Conservation (phyloP, 169 alveolate genomes). For the Cryptosporidium xiaoi region DNA sequence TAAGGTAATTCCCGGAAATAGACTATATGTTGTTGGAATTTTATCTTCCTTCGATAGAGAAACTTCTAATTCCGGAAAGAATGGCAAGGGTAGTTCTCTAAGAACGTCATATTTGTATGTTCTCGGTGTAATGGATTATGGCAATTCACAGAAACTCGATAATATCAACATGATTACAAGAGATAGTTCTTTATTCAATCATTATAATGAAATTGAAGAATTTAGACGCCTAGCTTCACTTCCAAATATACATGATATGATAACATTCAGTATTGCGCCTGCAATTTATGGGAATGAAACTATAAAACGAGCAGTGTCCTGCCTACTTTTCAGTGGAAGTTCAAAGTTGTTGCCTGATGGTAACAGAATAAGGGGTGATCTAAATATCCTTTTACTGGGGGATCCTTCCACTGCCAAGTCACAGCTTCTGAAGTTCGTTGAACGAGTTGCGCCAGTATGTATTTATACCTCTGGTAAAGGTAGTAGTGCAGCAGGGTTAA, state of each 20-base stretch:
- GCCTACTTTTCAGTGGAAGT: conserved; percentile 99
- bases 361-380: conserved; percentile 97
- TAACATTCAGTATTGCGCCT: conserved; percentile 94
- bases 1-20: conserved; percentile 96
- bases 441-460: conserved; percentile 97
- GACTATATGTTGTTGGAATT: conserved; percentile 95
- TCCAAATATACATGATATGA: conserved; percentile 92
- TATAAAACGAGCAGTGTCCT: conserved; percentile 97
- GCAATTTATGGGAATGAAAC: conserved; percentile 96
- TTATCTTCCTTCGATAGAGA: conserved; percentile 81
- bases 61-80: conserved; percentile 3
- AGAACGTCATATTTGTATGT: conserved; percentile 86
- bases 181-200: conserved; percentile 43
- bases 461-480: conserved; percentile 99
- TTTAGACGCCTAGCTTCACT: conserved; percentile 88
- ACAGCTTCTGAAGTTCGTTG: conserved; percentile 96
- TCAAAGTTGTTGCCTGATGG: conserved; percentile 95
- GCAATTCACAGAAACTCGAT: conserved; percentile 78
- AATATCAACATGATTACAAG: conserved; percentile 76
- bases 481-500: conserved; percentile 99
- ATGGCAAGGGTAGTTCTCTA: conserved; percentile 66
- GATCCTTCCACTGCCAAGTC: conserved; percentile 99
- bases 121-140: conserved; percentile 82
- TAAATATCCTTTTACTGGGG: conserved; percentile 93
- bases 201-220: conserved; percentile 81